Percentiles rank a stretch among this genome's conserved stretches.
phyloP scores from a whole-genome alignment of 345 rosid species.

The Physaria fendleri region DNA sequence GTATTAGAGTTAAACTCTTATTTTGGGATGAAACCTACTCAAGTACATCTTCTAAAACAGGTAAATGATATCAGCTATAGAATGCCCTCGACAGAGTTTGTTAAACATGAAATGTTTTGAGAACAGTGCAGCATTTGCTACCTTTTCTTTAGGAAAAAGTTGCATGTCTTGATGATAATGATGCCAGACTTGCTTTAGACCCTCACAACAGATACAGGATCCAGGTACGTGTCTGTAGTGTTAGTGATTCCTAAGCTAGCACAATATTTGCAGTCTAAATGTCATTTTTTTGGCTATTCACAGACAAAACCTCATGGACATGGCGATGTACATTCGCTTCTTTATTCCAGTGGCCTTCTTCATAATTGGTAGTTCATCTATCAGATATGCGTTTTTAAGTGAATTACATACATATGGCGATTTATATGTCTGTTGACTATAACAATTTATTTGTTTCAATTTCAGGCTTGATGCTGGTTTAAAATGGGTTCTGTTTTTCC shows the following conservation, averaged over 20 bases:
- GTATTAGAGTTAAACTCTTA: conserved; percentile 71
- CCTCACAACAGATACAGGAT: conserved; percentile 70
- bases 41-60: conserved; percentile 91
- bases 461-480: conserved; percentile 67
- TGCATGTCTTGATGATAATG: conserved; percentile 92
- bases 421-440: not conserved
- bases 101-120: not conserved
- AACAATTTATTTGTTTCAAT: conserved; percentile 5
- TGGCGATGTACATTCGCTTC: conserved; percentile 92
- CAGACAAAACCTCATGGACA: conserved; percentile 99
- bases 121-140: not conserved
- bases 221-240: conserved; percentile 53
- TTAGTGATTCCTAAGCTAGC: not conserved
- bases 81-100: not conserved
- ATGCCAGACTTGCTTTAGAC: conserved; percentile 84
- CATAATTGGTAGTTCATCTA: conserved; percentile 46
- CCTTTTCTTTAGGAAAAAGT: conserved; percentile 70
- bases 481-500: conserved; percentile 94
- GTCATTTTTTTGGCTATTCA: conserved; percentile 20
- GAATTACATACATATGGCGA: not conserved
- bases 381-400: not conserved
- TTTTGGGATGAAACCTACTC: conserved; percentile 85
- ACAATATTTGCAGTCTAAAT: not conserved
- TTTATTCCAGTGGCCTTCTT: conserved; percentile 80
- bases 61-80: conserved; percentile 32